Evolutionary conservation across 768 basidiomycete genomes (phyloP).

Genomic region (Tulasnella sp.): DNA sequence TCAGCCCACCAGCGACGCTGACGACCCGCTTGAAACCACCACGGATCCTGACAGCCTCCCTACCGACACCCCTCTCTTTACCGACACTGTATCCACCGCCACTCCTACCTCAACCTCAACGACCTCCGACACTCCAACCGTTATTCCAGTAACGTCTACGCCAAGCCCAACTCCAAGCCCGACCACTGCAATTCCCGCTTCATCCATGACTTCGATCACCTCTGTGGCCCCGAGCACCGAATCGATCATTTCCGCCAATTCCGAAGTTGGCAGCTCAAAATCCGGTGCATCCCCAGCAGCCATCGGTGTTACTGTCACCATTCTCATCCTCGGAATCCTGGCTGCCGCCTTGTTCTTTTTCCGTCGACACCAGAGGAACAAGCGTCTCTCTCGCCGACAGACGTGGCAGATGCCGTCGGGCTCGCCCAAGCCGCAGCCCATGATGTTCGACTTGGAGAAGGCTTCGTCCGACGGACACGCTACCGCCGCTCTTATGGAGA

Average conservation of each 20-base stretch:
- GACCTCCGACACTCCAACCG: background rate
- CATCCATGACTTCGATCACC: background rate
- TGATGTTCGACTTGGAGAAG: background rate
- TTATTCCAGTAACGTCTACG: background rate
- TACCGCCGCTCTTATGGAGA: background rate
- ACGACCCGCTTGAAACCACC: background rate
- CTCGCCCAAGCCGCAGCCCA: background rate
- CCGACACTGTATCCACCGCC: background rate
- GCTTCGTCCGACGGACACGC: background rate
- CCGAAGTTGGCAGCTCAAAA: background rate
- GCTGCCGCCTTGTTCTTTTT: background rate
- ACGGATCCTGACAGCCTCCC: background rate
- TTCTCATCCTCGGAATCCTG: background rate
- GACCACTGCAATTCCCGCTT: background rate
- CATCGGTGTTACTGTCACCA: conserved; percentile 9
- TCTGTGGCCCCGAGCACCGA: background rate
- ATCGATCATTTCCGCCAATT: background rate
- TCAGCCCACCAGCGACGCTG: background rate
- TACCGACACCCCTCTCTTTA: background rate
- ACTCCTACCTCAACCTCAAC: background rate
- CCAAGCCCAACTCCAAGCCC: background rate
- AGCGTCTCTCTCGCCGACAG: background rate
- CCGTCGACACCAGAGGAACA: background rate
- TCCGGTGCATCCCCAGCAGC: conserved; percentile 5
- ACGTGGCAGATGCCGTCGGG: conserved; percentile 9